Percentiles rank a stretch among this genome's conserved stretches.
Evolutionary conservation across 371 early-diverging fungal genomes (phyloP).

Genomic region (Massospora cicadina): DNA sequence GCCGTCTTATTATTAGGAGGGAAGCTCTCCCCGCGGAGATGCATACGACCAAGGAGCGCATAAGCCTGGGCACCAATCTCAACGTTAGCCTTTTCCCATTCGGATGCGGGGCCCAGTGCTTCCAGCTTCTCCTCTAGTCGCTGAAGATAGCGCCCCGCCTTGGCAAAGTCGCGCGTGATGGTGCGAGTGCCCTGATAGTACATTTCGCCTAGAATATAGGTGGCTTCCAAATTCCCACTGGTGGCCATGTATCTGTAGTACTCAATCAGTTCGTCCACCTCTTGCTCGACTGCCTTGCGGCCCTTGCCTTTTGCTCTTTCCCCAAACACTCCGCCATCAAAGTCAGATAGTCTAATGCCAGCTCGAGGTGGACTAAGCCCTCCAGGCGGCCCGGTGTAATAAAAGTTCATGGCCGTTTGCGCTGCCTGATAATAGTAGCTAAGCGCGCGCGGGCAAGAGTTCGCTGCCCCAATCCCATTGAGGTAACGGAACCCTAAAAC

Average conservation of each 20-base stretch:
- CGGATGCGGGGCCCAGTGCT: constrained; percentile 17
- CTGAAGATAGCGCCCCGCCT: constrained; percentile 37
- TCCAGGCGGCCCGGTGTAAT: constrained; percentile 58
- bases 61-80: constrained; percentile 45
- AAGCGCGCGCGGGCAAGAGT: constrained; percentile 55
- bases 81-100: constrained; percentile 12
- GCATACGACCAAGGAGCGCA: constrained; percentile 68
- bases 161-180: constrained; percentile 37
- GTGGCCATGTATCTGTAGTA: constrained; percentile 59
- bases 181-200: constrained; percentile 60
- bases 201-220: constrained; percentile 49
- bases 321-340: constrained; percentile 67
- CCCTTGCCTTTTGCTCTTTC: constrained; percentile 33
- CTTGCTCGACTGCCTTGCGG: constrained; percentile 18
- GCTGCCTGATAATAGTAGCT: constrained; percentile 66
- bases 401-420: constrained; percentile 42
- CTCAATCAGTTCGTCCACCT: constrained; percentile 57
- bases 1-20: constrained; percentile 34
- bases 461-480: constrained; percentile 61
- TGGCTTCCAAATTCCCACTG: constrained; percentile 36
- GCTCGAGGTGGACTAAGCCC: constrained; percentile 51
- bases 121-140: constrained; percentile 22
- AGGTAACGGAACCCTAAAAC: constrained; percentile 70
- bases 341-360: constrained; percentile 55
- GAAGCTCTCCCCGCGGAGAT: constrained; percentile 84